These are phyloP conservation scores for Arthrobotrys sinensis DNA, from an alignment of 2,329 filamentous ascomycete genomes.

Conservation along the genomic window DNA sequence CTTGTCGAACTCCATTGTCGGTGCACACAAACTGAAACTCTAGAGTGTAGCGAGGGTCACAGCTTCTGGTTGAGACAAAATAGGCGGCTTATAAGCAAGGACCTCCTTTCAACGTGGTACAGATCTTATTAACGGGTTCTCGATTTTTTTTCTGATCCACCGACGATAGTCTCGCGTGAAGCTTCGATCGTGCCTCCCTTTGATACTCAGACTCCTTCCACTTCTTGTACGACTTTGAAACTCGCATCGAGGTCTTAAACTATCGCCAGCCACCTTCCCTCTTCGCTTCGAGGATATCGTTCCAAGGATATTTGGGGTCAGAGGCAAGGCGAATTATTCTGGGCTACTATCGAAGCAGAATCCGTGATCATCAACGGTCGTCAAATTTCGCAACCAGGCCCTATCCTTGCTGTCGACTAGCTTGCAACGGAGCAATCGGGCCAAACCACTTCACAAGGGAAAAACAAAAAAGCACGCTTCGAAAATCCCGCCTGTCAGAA, in stretches of 20 bases:
- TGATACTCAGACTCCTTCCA: conserved; percentile 49
- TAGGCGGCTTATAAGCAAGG: conserved; percentile 58
- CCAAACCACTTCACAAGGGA: conserved; percentile 46
- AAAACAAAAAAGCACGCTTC: conserved; percentile 44
- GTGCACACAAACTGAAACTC: conserved; percentile 55
- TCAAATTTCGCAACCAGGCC: conserved; percentile 56
- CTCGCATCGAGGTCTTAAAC: conserved; percentile 60
- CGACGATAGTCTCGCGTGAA: conserved; percentile 44
- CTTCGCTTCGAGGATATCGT: conserved; percentile 60
- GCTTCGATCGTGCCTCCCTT: conserved; percentile 48
- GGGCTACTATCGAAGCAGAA: conserved; percentile 35
- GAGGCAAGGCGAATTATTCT: conserved; percentile 43
- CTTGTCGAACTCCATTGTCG: conserved; percentile 38
- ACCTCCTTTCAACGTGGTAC: conserved; percentile 55
- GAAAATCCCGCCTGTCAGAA: conserved; percentile 61
- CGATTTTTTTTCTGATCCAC: conserved; percentile 47
- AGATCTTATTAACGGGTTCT: conserved; percentile 52
- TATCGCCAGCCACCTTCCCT: conserved; percentile 59
- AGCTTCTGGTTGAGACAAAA: conserved; percentile 48
- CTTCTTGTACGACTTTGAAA: conserved; percentile 60
- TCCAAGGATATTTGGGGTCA: conserved; percentile 49
- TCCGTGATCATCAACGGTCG: conserved; percentile 56
- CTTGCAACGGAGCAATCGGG: conserved; percentile 58
- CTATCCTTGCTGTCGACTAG: conserved; percentile 59
- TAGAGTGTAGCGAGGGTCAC: conserved; percentile 38